Percentiles rank a stretch among this genome's conserved stretches.
Evolutionary conservation across 2,329 filamentous ascomycete species (phyloP).

Genomic region (Botrytis cinerea): DNA sequence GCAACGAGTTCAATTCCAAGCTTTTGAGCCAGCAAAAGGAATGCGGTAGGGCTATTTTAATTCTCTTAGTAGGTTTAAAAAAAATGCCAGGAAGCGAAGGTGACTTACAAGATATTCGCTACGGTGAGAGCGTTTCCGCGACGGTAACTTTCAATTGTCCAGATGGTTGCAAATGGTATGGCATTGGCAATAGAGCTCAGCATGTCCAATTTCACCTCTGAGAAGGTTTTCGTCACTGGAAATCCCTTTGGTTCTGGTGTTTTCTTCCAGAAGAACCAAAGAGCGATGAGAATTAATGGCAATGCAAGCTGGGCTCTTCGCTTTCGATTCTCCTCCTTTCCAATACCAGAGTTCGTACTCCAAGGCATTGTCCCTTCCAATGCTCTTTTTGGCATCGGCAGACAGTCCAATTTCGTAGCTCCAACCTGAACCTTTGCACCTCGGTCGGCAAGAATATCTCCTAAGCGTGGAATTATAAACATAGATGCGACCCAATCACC

Average conservation of each 20-base stretch:
- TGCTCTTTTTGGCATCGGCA: constrained; percentile 37
- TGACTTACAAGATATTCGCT: constrained; percentile 22
- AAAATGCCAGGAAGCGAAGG: constrained; percentile 34
- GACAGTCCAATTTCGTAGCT: constrained; percentile 38
- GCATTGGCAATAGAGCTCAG: neutral
- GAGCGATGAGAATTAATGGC: constrained; percentile 4
- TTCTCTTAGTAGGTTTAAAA: constrained; percentile 29
- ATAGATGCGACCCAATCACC: constrained; percentile 30
- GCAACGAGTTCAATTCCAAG: constrained; percentile 41
- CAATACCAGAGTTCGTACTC: constrained; percentile 22
- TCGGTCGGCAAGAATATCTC: constrained; percentile 32
- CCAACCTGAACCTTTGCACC: constrained; percentile 32
- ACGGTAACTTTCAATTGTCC: constrained; percentile 36
- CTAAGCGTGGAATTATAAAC: constrained; percentile 28
- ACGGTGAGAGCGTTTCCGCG: constrained; percentile 35
- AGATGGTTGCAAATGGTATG: constrained; percentile 33
- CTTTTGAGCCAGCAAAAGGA: constrained; percentile 31
- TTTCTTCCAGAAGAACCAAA: constrained; percentile 9
- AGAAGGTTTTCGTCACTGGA: neutral
- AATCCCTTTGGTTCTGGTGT: neutral
- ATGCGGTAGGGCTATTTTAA: constrained; percentile 20
- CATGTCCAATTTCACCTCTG: neutral
- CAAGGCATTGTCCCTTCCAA: constrained; percentile 38
- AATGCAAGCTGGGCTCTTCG: constrained; percentile 12
- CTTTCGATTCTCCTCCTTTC: constrained; percentile 15